phyloP scores from a whole-genome alignment of 768 basidiomycete species.

The Panellus pusillus region DNA sequence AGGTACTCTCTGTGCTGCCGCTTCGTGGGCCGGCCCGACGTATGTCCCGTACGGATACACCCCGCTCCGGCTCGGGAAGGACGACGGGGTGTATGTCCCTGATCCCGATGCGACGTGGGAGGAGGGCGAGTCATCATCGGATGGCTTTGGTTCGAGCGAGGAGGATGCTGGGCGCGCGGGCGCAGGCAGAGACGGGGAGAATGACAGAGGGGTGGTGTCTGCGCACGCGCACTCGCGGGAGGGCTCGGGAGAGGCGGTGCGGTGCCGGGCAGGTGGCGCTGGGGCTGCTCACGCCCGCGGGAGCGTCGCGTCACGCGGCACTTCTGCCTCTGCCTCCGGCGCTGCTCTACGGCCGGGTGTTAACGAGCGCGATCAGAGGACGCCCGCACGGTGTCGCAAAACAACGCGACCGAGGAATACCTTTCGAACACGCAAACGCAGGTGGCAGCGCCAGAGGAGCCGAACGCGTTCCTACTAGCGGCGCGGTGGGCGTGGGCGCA shows the following conservation, averaged over 20 bases:
- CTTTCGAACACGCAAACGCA: too few species aligned
- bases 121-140: background rate
- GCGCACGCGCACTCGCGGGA: background rate
- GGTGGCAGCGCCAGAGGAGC: background rate
- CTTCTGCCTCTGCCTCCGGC: background rate
- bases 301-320: constrained; percentile 8
- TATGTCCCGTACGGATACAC: too few species aligned
- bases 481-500: constrained; percentile 9
- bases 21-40: too few species aligned
- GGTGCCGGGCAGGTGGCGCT: constrained; percentile 1
- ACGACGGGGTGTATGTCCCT: too few species aligned
- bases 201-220: too few species aligned
- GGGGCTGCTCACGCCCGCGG: constrained; percentile 18
- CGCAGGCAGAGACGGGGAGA: too few species aligned
- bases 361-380: background rate
- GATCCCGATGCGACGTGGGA: background rate
- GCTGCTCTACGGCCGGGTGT: background rate
- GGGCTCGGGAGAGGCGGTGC: background rate
- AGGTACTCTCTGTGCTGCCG: background rate
- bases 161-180: too few species aligned
- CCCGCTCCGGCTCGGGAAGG: too few species aligned
- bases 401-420: too few species aligned
- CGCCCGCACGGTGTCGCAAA: background rate
- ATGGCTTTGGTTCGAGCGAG: too few species aligned
- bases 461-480: background rate